phyloP scores from a whole-genome alignment of 371 early-diverging fungal species.

The Rhizopus microsporus region DNA sequence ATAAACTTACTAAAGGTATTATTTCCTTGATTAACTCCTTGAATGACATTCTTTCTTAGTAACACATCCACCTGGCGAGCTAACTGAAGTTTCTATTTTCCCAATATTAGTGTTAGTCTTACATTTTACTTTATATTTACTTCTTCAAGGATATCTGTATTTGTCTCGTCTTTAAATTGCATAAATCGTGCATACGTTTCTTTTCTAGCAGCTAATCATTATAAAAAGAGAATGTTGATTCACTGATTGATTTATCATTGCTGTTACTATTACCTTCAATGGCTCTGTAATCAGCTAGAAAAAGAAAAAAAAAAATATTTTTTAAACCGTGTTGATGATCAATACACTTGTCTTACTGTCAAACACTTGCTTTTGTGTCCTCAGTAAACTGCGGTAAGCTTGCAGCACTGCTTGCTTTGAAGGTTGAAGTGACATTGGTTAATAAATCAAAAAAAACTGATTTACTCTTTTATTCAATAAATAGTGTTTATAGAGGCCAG shows the following conservation, averaged over 20 bases:
- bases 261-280: conserved; percentile 29
- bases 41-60: conserved; percentile 44
- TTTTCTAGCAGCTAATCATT: conserved; percentile 39
- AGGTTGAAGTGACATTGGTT: conserved; percentile 14
- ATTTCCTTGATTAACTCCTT: conserved; percentile 35
- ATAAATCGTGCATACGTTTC: conserved; percentile 47
- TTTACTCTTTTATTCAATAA: neutral
- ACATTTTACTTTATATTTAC: conserved; percentile 11
- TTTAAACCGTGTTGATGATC: neutral
- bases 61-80: conserved; percentile 42
- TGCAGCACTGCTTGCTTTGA: conserved; percentile 44
- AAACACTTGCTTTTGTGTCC: conserved; percentile 48
- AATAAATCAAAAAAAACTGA: conserved; percentile 4
- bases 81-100: conserved; percentile 37
- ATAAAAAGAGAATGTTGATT: neutral
- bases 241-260: neutral
- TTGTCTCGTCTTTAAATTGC: conserved; percentile 46
- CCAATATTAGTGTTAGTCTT: neutral
- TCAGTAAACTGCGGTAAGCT: conserved; percentile 44
- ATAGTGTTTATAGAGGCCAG: neutral
- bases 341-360: conserved; percentile 25
- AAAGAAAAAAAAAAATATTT: neutral
- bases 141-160: conserved; percentile 47
- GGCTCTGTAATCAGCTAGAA: conserved; percentile 36
- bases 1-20: conserved; percentile 34